Base-by-base conservation (phyloP, 257 asterid species). In the Anisodus acutangulus region DNA sequence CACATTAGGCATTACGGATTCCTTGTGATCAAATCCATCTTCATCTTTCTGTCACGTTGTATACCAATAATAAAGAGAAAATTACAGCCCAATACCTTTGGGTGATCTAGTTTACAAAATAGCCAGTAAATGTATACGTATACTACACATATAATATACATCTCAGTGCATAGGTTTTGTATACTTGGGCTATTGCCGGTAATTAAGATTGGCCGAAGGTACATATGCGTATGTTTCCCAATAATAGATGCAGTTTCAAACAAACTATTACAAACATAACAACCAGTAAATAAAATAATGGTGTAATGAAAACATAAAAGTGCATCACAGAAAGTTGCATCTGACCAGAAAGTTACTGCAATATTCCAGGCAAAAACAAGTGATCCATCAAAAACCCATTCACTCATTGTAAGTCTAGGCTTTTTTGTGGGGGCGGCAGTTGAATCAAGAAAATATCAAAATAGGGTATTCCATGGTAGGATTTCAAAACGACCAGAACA, bases 11-110 rank as follows among this genome's bases (percentile, higher is more conserved):
- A 92, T 90, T 71, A 85, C 53, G 88, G 93, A 97, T 85, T 87
- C 92, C 90, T 92, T 98, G 92, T 96, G 99, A 83, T 74, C 83
- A 86, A 92, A 96, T 84, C 97, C 95, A 10, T 86, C 90, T 91
- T 96, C 98, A 79, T 87, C 94, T 93, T 94, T 96, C 99, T 96
- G 92, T 41, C 88, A 63, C 76, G n/a, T 80, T 78, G 70, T 76
- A 31, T 62, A 76, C 43, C 66, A 67, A 49, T 31, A 66, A 15
- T 53, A 78, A 55, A 31, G 35, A 1, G 35, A 31, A 31, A 31
- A 31, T 31, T 31, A 31, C 2, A 31, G 35, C 35, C 35, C 35
- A 31, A 31, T 31, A 1, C 35, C 35, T 31, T 31, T 31, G 35
- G 35, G 35, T 31, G 35, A 1, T 31, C 35, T 31, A 31, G 35